phyloP scores from a whole-genome alignment of 208 protist genomes.

The Trichomonas vaginalis region DNA sequence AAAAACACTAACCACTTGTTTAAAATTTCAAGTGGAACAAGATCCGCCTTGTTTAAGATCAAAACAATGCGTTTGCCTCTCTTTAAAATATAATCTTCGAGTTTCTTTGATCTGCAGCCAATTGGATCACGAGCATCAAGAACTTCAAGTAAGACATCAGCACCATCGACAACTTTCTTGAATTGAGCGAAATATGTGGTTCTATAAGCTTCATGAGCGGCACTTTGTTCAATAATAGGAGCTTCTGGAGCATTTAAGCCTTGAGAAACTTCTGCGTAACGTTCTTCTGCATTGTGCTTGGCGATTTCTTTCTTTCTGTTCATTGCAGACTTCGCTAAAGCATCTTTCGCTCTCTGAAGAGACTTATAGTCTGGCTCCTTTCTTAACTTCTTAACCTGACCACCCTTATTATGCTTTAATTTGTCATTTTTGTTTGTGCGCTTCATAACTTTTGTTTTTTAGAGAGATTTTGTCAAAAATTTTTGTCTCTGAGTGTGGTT shows the following conservation, averaged over 20 bases:
- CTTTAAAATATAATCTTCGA: conserved; percentile 21
- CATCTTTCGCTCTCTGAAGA: background rate
- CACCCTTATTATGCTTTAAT: background rate
- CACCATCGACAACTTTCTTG: conserved; percentile 1
- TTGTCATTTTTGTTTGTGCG: background rate
- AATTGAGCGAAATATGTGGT: conserved; percentile 14
- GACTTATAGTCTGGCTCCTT: background rate
- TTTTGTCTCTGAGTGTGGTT: no score
- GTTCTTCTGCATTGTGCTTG: background rate
- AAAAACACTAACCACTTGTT: conserved; percentile 32
- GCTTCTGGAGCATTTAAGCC: background rate
- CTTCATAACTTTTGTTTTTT: background rate
- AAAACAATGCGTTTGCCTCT: conserved; percentile 32
- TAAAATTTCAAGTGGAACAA: conserved; percentile 34
- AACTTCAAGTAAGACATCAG: conserved; percentile 31
- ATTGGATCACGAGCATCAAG: conserved; percentile 32
- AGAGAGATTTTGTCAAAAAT: background rate
- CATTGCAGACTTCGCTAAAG: background rate
- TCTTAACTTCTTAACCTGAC: background rate
- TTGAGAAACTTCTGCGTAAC: background rate
- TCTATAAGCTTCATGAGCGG: background rate
- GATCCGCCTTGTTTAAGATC: conserved; percentile 38
- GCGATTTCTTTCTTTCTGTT: background rate
- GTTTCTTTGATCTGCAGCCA: conserved; percentile 20
- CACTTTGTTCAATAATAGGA: background rate